Percentiles rank a stretch among this genome's conserved stretches.
These are phyloP conservation scores for Yamadazyma jaroonii DNA, from an alignment of 1,139 yeast genomes.

Conservation along the genomic window DNA sequence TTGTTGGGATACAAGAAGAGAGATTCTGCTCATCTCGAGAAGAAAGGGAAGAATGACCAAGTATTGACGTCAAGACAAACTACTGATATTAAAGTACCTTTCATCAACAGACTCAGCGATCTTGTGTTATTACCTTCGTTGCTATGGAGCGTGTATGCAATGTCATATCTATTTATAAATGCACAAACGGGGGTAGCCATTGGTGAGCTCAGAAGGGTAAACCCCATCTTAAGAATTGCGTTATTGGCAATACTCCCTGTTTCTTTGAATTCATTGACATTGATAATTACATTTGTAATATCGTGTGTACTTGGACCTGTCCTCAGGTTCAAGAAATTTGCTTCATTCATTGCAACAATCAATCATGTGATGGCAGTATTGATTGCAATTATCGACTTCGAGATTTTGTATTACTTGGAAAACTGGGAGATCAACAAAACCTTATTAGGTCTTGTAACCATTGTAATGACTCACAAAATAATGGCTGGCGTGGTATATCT, in stretches of 20 bases:
- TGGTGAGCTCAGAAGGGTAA: constrained; percentile 25
- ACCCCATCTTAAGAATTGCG: constrained; percentile 12
- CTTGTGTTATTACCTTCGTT: constrained; percentile 52
- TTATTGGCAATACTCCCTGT: constrained; percentile 32
- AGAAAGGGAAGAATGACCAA: not conserved
- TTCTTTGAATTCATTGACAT: constrained; percentile 48
- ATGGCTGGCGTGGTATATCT: constrained; percentile 38
- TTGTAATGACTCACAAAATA: constrained; percentile 52
- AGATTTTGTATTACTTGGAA: constrained; percentile 60
- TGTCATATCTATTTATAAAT: constrained; percentile 68
- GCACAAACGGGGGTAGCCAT: constrained; percentile 60
- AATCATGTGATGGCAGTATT: constrained; percentile 46
- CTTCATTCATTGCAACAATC: constrained; percentile 44
- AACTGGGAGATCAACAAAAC: constrained; percentile 60
- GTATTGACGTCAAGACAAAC: constrained; percentile 12
- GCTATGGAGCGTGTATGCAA: constrained; percentile 38
- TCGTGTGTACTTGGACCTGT: constrained; percentile 49
- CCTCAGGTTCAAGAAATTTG: constrained; percentile 24
- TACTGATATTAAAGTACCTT: constrained; percentile 36
- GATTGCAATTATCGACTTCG: constrained; percentile 39
- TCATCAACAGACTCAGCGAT: constrained; percentile 44
- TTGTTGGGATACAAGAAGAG: constrained; percentile 64
- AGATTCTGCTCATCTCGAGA: constrained; percentile 4
- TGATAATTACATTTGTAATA: constrained; percentile 44
- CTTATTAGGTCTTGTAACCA: constrained; percentile 55